phyloP scores from a whole-genome alignment of 2,329 filamentous ascomycete species.

The Aspergillus sp. region DNA sequence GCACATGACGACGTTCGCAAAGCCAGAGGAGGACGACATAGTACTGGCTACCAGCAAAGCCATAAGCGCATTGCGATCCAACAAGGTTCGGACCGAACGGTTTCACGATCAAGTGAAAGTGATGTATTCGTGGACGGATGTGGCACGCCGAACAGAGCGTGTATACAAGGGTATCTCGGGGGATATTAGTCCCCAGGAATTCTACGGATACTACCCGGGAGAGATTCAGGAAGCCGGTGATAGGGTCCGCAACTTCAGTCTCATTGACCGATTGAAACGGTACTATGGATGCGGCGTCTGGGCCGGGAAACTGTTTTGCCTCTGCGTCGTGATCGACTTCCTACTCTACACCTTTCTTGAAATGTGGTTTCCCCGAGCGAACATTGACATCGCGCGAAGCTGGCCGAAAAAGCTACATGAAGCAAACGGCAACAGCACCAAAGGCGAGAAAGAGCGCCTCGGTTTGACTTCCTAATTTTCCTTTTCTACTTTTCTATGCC shows the following conservation, averaged over 20 bases:
- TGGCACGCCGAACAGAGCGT: conserved; percentile 87
- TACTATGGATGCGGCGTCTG: conserved; percentile 98
- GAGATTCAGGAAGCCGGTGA: conserved; percentile 70
- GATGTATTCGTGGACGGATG: conserved; percentile 99
- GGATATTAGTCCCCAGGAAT: conserved; percentile 79
- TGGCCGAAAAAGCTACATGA: conserved; percentile 74
- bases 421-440: conserved; percentile 11
- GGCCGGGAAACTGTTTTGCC: conserved; percentile 95
- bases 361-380: conserved; percentile 77
- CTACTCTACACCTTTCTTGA: conserved; percentile 86
- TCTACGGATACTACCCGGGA: conserved; percentile 76
- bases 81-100: conserved; percentile 83
- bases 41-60: conserved; percentile 86
- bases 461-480: conserved; percentile 6
- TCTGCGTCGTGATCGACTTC: conserved; percentile 93
- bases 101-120: conserved; percentile 97
- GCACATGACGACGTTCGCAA: conserved; percentile 97
- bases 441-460: conserved; percentile 5
- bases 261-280: conserved; percentile 91
- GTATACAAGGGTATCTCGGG: conserved; percentile 94
- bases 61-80: conserved; percentile 80
- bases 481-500: neutral
- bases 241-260: conserved; percentile 77
- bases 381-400: conserved; percentile 84
- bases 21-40: conserved; percentile 93